Percentiles rank a stretch among this genome's conserved stretches.
These are phyloP conservation scores for Pichia sp. DNA, from an alignment of 1,139 yeast genomes.

Conservation along the genomic window DNA sequence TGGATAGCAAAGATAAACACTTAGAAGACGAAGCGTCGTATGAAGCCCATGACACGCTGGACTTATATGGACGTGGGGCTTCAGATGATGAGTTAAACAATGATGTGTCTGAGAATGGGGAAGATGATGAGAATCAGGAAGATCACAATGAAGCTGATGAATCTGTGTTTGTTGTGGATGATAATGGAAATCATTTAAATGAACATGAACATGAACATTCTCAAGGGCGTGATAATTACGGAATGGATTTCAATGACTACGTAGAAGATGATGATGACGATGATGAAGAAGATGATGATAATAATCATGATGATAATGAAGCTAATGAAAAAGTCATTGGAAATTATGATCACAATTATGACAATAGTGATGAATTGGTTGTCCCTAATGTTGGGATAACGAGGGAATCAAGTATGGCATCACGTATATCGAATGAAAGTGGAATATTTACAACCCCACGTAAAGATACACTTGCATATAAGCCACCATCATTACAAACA, in stretches of 20 bases:
- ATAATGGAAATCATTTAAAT: slow-evolving; percentile 5
- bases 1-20: not conserved
- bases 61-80: slow-evolving; percentile 1
- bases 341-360: slow-evolving; percentile 18
- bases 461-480: slow-evolving; percentile 4
- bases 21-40: not conserved
- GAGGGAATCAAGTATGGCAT: slow-evolving; percentile 15
- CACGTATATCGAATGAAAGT: slow-evolving; percentile 13
- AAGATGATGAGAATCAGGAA: not conserved
- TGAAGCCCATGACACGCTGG: not conserved
- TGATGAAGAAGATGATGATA: slow-evolving; percentile 4
- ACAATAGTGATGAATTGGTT: slow-evolving; percentile 4
- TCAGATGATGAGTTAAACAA: not conserved
- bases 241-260: slow-evolving; percentile 10
- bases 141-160: not conserved
- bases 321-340: too few relatives aligned
- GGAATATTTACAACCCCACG: slow-evolving; percentile 11
- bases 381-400: slow-evolving; percentile 14
- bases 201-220: not conserved
- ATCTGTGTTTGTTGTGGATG: slow-evolving; percentile 6
- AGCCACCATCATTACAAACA: slow-evolving; percentile 8
- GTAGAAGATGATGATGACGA: not conserved
- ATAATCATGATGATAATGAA: slow-evolving; percentile 3
- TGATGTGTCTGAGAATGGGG: slow-evolving; percentile 2
- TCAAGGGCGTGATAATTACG: slow-evolving; percentile 3